Percentiles rank a stretch among this genome's conserved stretches.
Conservation (phyloP, 2,329 filamentous ascomycete genomes). For the Monosporascus cannonballus region DNA sequence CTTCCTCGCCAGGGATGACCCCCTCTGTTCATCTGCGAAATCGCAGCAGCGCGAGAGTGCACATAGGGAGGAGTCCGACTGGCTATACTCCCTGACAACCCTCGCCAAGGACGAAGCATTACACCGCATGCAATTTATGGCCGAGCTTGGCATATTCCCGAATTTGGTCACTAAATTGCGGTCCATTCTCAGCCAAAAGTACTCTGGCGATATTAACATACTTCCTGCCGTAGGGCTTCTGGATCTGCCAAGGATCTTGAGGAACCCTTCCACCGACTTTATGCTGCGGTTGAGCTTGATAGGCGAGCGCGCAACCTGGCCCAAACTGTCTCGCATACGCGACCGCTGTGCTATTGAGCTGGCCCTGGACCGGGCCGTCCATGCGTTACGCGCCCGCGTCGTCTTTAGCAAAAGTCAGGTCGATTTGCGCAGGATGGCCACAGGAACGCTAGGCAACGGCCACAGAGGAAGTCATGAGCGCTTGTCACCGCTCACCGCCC, state of each 20-base stretch:
- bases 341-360: conserved; percentile 87
- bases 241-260: conserved; percentile 70
- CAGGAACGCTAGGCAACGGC: conserved; percentile 23
- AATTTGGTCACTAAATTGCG: conserved; percentile 71
- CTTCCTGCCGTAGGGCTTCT: conserved; percentile 70
- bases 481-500: conserved; percentile 8
- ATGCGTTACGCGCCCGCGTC: conserved; percentile 59
- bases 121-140: conserved; percentile 73
- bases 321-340: conserved; percentile 75
- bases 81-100: conserved; percentile 62
- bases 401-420: conserved; percentile 63
- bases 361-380: conserved; percentile 71
- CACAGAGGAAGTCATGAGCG: conserved; percentile 14
- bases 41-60: conserved; percentile 20
- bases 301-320: conserved; percentile 88
- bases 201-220: conserved; percentile 93
- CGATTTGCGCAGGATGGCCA: conserved; percentile 45
- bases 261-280: conserved; percentile 80
- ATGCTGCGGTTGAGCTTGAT: conserved; percentile 72
- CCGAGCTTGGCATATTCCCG: conserved; percentile 75
- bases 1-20: conserved; percentile 72
- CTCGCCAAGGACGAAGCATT: conserved; percentile 75
- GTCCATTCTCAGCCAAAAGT: conserved; percentile 82
- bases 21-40: conserved; percentile 33
- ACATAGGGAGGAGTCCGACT: conserved; percentile 41